Percentiles rank a stretch among this genome's conserved stretches.
phyloP scores from a whole-genome alignment of 2,329 filamentous ascomycete species.

The Aspergillaceae sp. region DNA sequence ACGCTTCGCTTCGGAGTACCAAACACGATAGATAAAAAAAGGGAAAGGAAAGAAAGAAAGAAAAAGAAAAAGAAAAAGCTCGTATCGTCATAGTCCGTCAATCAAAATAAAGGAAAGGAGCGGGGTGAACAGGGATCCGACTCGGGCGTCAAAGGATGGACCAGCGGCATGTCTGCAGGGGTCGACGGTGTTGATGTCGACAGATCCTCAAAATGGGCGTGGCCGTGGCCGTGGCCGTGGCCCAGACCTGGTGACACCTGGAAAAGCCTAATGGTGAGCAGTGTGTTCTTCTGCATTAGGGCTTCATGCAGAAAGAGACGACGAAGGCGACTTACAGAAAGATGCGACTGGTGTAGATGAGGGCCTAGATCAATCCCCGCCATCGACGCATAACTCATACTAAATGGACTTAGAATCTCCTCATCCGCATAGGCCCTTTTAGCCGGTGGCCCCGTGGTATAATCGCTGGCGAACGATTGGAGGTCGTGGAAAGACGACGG shows the following conservation, averaged over 20 bases:
- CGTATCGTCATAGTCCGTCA: neutral
- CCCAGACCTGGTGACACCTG: neutral
- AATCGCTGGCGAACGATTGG: constrained; percentile 27
- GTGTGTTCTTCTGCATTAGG: neutral
- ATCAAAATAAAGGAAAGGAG: constrained; percentile 13
- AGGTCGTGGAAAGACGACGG: constrained; percentile 24
- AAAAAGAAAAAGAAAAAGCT: constrained; percentile 2
- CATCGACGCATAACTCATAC: constrained; percentile 53
- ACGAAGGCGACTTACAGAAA: constrained; percentile 38
- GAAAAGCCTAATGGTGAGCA: neutral
- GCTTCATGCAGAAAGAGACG: constrained; percentile 14
- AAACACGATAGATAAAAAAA: constrained; percentile 1
- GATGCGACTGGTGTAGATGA: constrained; percentile 14
- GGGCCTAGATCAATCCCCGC: constrained; percentile 45
- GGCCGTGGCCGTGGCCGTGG: constrained; percentile 23
- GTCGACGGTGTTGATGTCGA: constrained; percentile 21
- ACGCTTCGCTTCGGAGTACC: neutral
- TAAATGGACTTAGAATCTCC: constrained; percentile 50
- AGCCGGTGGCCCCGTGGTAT: constrained; percentile 30
- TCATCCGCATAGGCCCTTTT: constrained; percentile 49
- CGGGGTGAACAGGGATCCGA: constrained; percentile 34
- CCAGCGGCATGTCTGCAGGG: constrained; percentile 32
- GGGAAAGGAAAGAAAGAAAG: constrained; percentile 6
- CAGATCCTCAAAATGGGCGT: constrained; percentile 21
- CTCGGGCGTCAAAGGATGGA: constrained; percentile 35